These are phyloP conservation scores for Acanthamoeba triangularis DNA, from an alignment of 208 protist species.

Conservation along the genomic window DNA sequence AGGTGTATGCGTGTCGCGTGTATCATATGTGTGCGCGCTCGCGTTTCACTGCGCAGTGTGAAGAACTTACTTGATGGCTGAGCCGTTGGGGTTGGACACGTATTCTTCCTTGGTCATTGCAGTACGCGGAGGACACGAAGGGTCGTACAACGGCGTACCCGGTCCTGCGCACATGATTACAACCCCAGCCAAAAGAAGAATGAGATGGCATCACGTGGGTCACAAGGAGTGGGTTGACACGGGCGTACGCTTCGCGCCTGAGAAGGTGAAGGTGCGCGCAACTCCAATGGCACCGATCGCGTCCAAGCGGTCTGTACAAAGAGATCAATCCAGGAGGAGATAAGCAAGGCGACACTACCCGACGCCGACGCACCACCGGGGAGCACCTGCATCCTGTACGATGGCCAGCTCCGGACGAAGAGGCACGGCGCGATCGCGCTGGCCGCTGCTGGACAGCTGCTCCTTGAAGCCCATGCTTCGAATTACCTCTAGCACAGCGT, in stretches of 20 bases:
- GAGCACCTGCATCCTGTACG: slow-evolving; percentile 85
- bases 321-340: not conserved
- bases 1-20: not conserved
- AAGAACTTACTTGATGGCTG: not conserved
- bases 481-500: slow-evolving; percentile 44
- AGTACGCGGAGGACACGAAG: not conserved
- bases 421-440: not conserved
- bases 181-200: not conserved
- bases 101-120: slow-evolving; percentile 85
- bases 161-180: not conserved
- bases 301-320: slow-evolving; percentile 80
- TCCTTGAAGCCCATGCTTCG: slow-evolving; percentile 82
- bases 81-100: slow-evolving; percentile 53
- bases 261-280: slow-evolving; percentile 80
- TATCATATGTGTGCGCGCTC: too few species aligned
- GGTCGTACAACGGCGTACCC: slow-evolving; percentile 48
- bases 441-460: slow-evolving; percentile 70
- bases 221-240: too few species aligned
- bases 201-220: not conserved
- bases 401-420: slow-evolving; percentile 68
- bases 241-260: slow-evolving; percentile 36
- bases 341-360: not conserved
- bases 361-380: not conserved
- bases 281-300: slow-evolving; percentile 89
- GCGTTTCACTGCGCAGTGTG: not conserved